Evolutionary conservation across 768 basidiomycete species (phyloP).

Genomic region (Termitomyces sp.): DNA sequence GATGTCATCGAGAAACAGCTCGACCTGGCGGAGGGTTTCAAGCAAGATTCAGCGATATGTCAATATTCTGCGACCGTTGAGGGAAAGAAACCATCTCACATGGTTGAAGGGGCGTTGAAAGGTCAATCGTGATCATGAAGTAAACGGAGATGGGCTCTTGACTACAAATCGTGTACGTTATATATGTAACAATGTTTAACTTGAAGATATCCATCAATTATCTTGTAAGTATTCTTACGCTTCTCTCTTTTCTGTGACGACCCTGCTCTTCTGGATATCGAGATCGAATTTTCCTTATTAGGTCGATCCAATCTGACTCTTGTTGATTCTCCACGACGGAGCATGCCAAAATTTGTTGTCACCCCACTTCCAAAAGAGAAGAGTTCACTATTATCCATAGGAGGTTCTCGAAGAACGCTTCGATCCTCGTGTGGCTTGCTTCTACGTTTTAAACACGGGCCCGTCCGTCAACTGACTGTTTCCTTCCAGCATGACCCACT

Average conservation of each 20-base stretch:
- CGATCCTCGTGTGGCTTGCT: too few relatives aligned
- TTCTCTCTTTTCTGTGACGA: background rate
- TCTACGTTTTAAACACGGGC: too few relatives aligned
- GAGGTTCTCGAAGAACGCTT: background rate
- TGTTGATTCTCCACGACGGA: background rate
- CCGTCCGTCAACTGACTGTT: background rate
- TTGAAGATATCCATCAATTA: background rate
- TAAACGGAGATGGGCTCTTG: too few relatives aligned
- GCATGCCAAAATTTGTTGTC: background rate
- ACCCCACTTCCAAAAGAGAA: background rate
- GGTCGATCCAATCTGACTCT: background rate
- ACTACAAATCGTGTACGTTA: background rate
- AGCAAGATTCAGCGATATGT: background rate
- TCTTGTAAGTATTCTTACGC: background rate
- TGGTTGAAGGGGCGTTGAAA: background rate
- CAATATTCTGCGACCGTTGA: background rate
- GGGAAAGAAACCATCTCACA: background rate
- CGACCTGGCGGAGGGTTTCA: conserved; percentile 5
- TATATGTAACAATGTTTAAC: background rate
- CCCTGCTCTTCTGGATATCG: background rate
- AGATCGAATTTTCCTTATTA: background rate
- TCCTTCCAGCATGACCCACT: background rate
- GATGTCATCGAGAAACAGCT: conserved; percentile 26
- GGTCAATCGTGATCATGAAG: background rate
- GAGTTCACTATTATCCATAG: background rate